These are phyloP conservation scores for Croton laevigatus DNA, from an alignment of 441 rosid species.

Conservation along the genomic window DNA sequence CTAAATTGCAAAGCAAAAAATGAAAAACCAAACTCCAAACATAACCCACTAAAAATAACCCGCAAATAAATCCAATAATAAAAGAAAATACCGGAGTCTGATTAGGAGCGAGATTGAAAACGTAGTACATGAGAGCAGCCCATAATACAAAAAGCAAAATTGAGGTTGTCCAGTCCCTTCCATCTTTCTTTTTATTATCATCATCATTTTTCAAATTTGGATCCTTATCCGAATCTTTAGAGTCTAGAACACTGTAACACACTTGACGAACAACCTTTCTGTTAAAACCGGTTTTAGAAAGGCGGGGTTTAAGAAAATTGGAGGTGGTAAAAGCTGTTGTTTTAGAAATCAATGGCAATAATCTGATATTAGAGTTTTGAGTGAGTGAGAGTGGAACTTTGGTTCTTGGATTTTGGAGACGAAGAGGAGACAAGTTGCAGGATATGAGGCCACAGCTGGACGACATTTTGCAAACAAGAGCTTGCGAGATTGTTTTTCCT, in stretches of 20 bases:
- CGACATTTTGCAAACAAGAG: constrained; percentile 32
- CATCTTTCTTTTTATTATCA: constrained; percentile 26
- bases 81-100: constrained; percentile 60
- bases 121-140: constrained; percentile 74
- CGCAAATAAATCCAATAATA: background rate
- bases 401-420: constrained; percentile 24
- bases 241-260: constrained; percentile 43
- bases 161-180: constrained; percentile 73
- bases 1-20: background rate
- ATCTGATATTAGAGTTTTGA: constrained; percentile 16
- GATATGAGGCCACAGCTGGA: constrained; percentile 47
- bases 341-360: constrained; percentile 17
- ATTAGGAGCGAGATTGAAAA: constrained; percentile 66
- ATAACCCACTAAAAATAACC: background rate
- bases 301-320: constrained; percentile 21
- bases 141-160: constrained; percentile 63
- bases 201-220: constrained; percentile 18
- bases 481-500: background rate
- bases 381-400: constrained; percentile 10
- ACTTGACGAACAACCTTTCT: constrained; percentile 29
- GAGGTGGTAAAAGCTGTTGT: constrained; percentile 22
- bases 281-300: constrained; percentile 13
- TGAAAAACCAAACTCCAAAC: background rate
- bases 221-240: constrained; percentile 47
- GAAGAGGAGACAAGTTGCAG: constrained; percentile 46